A percentile compares a stretch with the other conserved stretches of the same genome.
phyloP scores from a whole-genome alignment of 2,329 filamentous ascomycete genomes.

The Albifimbria verrucaria region DNA sequence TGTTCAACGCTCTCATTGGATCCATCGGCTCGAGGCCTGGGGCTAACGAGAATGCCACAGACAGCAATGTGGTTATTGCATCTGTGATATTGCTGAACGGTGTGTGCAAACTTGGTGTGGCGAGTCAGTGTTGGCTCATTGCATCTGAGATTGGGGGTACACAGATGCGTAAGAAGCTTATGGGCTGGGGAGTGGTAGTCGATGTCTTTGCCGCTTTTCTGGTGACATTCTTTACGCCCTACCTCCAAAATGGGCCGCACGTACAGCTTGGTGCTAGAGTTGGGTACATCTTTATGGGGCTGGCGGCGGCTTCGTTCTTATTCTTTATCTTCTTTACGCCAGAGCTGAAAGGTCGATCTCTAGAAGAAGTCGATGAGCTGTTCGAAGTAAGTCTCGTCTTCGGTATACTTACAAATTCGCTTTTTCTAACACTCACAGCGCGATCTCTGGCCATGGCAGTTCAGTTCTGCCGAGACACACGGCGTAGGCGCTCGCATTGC shows the following conservation, averaged over 20 bases:
- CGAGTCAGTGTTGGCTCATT: conserved; percentile 7
- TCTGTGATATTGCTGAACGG: conserved; percentile 8
- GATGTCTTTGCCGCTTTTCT: conserved; percentile 15
- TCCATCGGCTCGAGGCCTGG: conserved; percentile 6
- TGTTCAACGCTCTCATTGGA: conserved; percentile 8
- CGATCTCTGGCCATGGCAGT: conserved; percentile 5
- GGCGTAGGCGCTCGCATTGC: conserved; percentile 3
- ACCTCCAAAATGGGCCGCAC: conserved; percentile 13
- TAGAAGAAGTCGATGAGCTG: conserved; percentile 21
- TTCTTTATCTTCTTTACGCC: conserved; percentile 14
- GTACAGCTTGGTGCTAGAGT: conserved; percentile 10
- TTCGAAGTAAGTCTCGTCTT: conserved; percentile 11
- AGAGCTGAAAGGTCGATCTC: conserved; percentile 19
- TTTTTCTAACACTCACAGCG: too few relatives aligned
- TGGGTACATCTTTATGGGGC: conserved; percentile 14
- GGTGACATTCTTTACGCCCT: conserved; percentile 15
- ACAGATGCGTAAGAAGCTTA: conserved; percentile 5
- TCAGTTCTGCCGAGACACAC: conserved; percentile 2
- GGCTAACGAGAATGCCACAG: conserved; percentile 6
- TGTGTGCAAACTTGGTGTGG: conserved; percentile 7
- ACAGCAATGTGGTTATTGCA: conserved; percentile 8
- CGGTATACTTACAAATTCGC: neutral
- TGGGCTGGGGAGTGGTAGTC: conserved; percentile 5
- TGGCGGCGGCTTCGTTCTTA: conserved; percentile 11
- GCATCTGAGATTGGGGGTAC: conserved; percentile 5